Base-by-base conservation (phyloP, 495 filamentous ascomycete genomes). In the Podospora australis region DNA sequence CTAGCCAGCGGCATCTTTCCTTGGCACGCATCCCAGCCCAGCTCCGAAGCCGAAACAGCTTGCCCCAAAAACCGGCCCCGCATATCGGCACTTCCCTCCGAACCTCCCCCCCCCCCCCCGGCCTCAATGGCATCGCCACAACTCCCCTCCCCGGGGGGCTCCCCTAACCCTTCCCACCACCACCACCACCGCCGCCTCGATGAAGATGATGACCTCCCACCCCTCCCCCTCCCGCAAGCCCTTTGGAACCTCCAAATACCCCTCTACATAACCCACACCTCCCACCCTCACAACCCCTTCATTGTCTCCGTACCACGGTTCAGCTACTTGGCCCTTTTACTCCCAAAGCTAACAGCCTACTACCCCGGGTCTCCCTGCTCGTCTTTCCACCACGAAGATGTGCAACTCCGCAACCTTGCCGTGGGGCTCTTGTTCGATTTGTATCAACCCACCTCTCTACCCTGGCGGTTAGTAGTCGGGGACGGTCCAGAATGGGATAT, bases 351-450 rank as follows among this genome's bases (percentile, higher is more conserved):
- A 35, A 77, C 81, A 44, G 70, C 78, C 44, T 97, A 92, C 75
- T 97, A 90, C 69, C 62, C 62, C 32, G 61, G 71, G 0, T 67
- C 17, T 16, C n/a, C 80, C 2, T 86, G 74, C 50, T 77, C 94
- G 17, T 95, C 91, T 58, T 98, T 64, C 82, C 90, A 56, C 64
- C 90, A 71, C 84, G 94, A 81, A 84, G 89, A 85, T 71, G 65
- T 78, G 45, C 60, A 68, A 19, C 59, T 78, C 29, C 78, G 78
- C 58, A 80, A 96, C 65, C 85, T 95, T 48, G 86, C 91, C 2
- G 67, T 91, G 24, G 92, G 94, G 7, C 74, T 99, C 17, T 77
- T 97, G 22, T 88, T 86, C 60, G 92, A 99, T 64, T 78, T 97
- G 10, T 96, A 77, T 48, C 72, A 78, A 39, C 63, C 60, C 13